Evolutionary conservation across 2,329 filamentous ascomycete genomes (phyloP).

Genomic region (Apiospora malaysiana): DNA sequence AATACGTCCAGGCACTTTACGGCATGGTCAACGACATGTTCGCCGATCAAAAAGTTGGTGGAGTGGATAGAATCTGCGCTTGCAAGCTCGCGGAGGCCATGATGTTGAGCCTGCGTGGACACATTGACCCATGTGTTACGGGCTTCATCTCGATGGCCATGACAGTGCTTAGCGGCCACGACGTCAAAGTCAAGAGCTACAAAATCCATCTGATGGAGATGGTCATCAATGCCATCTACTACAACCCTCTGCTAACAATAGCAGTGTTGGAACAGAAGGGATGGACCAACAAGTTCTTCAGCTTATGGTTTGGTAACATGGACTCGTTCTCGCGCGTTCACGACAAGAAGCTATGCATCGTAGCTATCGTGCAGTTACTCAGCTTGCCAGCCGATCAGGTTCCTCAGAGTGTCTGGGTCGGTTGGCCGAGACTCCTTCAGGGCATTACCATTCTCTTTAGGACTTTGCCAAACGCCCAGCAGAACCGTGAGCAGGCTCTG

Average conservation of each 20-base stretch:
- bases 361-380: conserved; percentile 86
- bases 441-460: conserved; percentile 92
- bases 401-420: conserved; percentile 89
- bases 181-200: conserved; percentile 90
- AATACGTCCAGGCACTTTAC: conserved; percentile 86
- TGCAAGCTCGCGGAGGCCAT: conserved; percentile 97
- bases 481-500: conserved; percentile 90
- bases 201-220: conserved; percentile 98
- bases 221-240: conserved; percentile 97
- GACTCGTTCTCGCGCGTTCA: conserved; percentile 92
- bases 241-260: conserved; percentile 86
- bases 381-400: conserved; percentile 81
- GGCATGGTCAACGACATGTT: conserved; percentile 98
- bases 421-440: conserved; percentile 88
- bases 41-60: conserved; percentile 86
- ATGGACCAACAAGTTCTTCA: conserved; percentile 99
- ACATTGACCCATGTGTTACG: conserved; percentile 86
- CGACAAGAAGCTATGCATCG: conserved; percentile 98
- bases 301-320: conserved; percentile 96
- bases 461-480: conserved; percentile 84
- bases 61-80: conserved; percentile 93
- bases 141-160: conserved; percentile 92
- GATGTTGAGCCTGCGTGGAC: conserved; percentile 91
- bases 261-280: conserved; percentile 87
- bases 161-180: conserved; percentile 75